Conservation (phyloP, 2,329 filamentous ascomycete genomes). For the Raffaelea arxii region DNA sequence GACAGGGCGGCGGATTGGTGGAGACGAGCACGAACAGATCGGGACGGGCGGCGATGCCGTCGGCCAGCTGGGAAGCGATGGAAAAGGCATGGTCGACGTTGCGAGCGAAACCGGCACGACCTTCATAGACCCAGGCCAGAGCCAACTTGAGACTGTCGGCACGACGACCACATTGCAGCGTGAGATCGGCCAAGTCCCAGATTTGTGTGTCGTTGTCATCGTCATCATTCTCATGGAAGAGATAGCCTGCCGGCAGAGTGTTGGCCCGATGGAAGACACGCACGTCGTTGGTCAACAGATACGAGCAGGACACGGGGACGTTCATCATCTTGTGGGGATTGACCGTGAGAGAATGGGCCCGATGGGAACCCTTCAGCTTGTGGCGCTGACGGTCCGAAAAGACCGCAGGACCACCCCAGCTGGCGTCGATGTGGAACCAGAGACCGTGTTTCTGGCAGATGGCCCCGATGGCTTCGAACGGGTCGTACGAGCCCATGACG, state of each 20-base stretch:
- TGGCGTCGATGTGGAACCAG: conserved; percentile 90
- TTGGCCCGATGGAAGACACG: conserved; percentile 72
- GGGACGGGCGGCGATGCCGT: conserved; percentile 38
- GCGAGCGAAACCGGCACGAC: conserved; percentile 58
- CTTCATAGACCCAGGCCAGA: conserved; percentile 84
- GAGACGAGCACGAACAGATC: conserved; percentile 62
- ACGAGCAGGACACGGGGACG: conserved; percentile 82
- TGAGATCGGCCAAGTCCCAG: conserved; percentile 87
- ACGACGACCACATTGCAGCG: conserved; percentile 82
- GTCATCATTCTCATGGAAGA: conserved; percentile 50
- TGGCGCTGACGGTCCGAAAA: conserved; percentile 57
- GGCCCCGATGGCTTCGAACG: conserved; percentile 57
- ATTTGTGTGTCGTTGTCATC: conserved; percentile 39
- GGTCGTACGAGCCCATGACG: conserved; percentile 82
- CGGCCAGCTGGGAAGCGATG: conserved; percentile 59
- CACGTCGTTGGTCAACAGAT: conserved; percentile 71
- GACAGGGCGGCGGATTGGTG: conserved; percentile 68
- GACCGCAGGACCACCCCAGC: conserved; percentile 78
- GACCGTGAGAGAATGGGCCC: conserved; percentile 74
- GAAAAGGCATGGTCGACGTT: conserved; percentile 66
- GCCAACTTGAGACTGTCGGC: conserved; percentile 83
- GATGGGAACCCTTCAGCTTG: conserved; percentile 60
- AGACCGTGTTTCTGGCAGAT: conserved; percentile 64
- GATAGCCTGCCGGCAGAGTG: conserved; percentile 76
- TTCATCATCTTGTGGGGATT: conserved; percentile 98